These are phyloP conservation scores for Annulohypoxylon moriforme DNA, from an alignment of 495 filamentous ascomycete genomes.

Conservation along the genomic window DNA sequence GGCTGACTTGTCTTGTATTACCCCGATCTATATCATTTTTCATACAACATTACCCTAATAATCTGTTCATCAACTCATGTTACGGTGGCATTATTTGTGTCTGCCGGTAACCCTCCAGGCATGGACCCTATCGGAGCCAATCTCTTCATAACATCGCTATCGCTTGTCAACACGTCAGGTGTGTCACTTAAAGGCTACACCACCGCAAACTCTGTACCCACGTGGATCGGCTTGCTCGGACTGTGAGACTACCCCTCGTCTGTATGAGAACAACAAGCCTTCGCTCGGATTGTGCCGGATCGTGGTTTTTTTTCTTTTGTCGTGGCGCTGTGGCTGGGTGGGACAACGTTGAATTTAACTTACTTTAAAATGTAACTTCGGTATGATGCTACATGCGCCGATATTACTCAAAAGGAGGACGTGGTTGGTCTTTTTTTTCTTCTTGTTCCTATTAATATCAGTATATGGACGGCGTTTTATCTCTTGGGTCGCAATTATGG, in stretches of 20 bases:
- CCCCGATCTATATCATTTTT: conserved; percentile 25
- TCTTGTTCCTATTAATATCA: not conserved
- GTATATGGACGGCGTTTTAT: not conserved
- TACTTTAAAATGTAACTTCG: too few relatives aligned
- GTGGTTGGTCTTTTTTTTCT: not conserved
- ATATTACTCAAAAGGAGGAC: not conserved
- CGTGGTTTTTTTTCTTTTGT: too few relatives aligned
- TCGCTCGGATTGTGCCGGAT: too few relatives aligned
- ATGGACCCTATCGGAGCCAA: conserved; percentile 64
- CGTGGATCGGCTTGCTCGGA: conserved; percentile 20
- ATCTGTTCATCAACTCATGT: not conserved
- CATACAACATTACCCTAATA: conserved; percentile 1
- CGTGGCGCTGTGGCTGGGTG: too few relatives aligned
- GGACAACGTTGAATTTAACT: too few relatives aligned
- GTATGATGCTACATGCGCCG: too few relatives aligned
- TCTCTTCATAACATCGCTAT: conserved; percentile 67
- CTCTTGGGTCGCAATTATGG: not conserved
- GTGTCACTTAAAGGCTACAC: conserved; percentile 68
- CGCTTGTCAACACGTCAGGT: conserved; percentile 66
- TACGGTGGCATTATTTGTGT: conserved; percentile 35
- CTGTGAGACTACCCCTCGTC: not conserved
- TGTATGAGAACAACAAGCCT: not conserved
- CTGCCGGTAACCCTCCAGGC: conserved; percentile 59
- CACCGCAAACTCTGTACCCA: conserved; percentile 50
- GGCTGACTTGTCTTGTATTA: conserved; percentile 8